phyloP scores from a whole-genome alignment of 1,139 yeast genomes.

The Petasospora rhodanensis region DNA sequence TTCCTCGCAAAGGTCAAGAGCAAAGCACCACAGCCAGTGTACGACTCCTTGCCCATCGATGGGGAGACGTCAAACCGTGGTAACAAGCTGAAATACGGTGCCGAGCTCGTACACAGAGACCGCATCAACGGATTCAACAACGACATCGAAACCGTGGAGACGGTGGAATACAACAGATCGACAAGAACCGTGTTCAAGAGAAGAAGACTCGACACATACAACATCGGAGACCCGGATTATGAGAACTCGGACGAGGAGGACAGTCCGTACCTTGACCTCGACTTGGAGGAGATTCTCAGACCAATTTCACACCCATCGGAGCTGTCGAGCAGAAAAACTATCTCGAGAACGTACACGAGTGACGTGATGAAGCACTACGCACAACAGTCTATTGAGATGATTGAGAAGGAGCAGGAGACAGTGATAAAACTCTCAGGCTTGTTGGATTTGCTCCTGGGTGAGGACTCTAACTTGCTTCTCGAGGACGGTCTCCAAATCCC shows the following conservation, averaged over 20 bases:
- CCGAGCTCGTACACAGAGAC: conserved; percentile 35
- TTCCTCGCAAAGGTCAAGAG: too few relatives aligned
- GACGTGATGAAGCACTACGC: conserved; percentile 53
- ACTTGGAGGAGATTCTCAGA: conserved; percentile 53
- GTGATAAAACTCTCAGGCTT: conserved; percentile 66
- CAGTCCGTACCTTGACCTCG: conserved; percentile 36
- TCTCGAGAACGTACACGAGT: conserved; percentile 59
- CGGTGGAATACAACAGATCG: conserved; percentile 30
- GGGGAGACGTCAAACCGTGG: conserved; percentile 51
- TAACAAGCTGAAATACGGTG: conserved; percentile 48
- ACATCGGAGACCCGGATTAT: conserved; percentile 17
- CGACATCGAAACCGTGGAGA: conserved; percentile 35
- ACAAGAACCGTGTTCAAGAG: conserved; percentile 24
- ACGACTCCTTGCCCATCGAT: too few relatives aligned
- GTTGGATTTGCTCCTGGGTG: conserved; percentile 79
- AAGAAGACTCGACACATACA: conserved; percentile 19
- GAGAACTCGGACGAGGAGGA: conserved; percentile 21
- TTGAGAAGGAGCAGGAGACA: conserved; percentile 75
- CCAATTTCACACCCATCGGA: conserved; percentile 84
- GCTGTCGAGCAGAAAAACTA: conserved; percentile 64
- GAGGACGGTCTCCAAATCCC: conserved; percentile 65
- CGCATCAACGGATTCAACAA: conserved; percentile 29
- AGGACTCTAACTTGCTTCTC: conserved; percentile 66
- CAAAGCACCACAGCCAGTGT: too few relatives aligned
- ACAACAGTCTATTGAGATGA: conserved; percentile 64